Base-by-base conservation (phyloP, 2,329 filamentous ascomycete genomes). In the Corinectria fuckeliana region DNA sequence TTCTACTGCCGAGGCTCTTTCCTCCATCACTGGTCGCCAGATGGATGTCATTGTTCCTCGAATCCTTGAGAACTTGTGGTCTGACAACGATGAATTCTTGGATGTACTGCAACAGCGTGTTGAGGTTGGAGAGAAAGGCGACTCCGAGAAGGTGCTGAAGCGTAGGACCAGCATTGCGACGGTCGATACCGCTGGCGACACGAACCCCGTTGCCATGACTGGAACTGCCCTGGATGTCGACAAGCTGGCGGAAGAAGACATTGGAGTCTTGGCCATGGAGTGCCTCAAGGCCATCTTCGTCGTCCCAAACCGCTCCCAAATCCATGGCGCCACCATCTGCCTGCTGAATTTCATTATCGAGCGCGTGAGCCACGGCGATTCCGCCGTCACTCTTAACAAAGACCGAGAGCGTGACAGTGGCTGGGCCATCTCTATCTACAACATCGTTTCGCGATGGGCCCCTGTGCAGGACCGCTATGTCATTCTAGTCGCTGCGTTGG, bases 381-480 rank as follows among this genome's bases (percentile, higher is more conserved):
- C 71, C 8, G 80, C 86, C 1, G 75, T 96, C 52, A 84, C 75
- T 36, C 74, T 77, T 21, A 74, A 82, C 55, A 68, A 75, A 13
- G 65, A 76, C 11, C 73, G 76, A 21, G 78, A 73, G 9, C 75
- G 76, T 41, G 82, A 85, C 67, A 78, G 80, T 42, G 90, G 86
- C 49, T 98, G 94, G 94, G 89, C 92, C 2, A 90, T 92, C 23
- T 89, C 88, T 57, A 82, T 98, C 50, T 92, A 96, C 73, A 87
- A 90, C 69, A 84, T 93, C 62, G 84, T 94, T 52, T 88, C 92
- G 14, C 86, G 88, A 58, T 98, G 93, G 93, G 90, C 93, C 0
- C 93, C 95, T 0, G 93, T 98, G 2, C 94, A 98, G 74, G 92
- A 97, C 71, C 90, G 95, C 53, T 98, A 96, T 77, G 87, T 94